A percentile compares a stretch with the other conserved stretches of the same genome.
Conservation (phyloP, 1,284 basidiomycete species). For the Ganoderma multipileum region DNA sequence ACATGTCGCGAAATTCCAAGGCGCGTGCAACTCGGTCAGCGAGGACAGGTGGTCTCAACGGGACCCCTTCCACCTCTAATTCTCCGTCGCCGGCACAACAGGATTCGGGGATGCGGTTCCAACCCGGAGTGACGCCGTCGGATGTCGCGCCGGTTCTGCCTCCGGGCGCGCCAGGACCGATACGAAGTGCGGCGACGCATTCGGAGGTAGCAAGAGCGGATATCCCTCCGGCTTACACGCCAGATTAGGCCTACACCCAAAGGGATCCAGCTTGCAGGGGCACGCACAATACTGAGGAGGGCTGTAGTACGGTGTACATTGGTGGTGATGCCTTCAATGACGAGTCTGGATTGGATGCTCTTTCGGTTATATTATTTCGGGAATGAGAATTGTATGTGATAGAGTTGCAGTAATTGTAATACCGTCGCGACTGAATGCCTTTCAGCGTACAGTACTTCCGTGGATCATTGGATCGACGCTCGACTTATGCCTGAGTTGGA, state of each 20-base stretch:
- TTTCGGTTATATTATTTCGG: neutral
- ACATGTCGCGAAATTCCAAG: neutral
- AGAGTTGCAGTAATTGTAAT: too few species aligned
- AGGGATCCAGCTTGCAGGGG: too few species aligned
- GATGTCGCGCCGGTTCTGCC: constrained; percentile 22
- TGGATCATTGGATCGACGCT: too few species aligned
- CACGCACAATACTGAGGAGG: neutral
- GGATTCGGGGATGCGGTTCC: constrained; percentile 24
- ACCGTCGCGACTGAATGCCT: too few species aligned
- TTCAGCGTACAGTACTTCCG: too few species aligned
- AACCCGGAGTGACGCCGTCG: constrained; percentile 23
- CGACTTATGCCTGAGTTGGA: too few species aligned
- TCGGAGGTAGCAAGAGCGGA: constrained; percentile 25
- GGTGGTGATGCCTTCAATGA: neutral
- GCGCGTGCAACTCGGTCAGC: neutral
- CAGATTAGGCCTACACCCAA: constrained; percentile 3
- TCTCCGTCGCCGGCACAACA: neutral
- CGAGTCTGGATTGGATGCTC: neutral
- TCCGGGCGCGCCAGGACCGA: constrained; percentile 8
- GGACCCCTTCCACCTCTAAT: neutral
- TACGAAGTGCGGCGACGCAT: constrained; percentile 17
- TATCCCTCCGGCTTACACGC: constrained; percentile 24
- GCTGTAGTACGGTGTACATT: neutral
- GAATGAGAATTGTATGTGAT: neutral
- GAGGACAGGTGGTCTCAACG: neutral